phyloP scores from a whole-genome alignment of 2,329 filamentous ascomycete species.

The Aspergillus persii region DNA sequence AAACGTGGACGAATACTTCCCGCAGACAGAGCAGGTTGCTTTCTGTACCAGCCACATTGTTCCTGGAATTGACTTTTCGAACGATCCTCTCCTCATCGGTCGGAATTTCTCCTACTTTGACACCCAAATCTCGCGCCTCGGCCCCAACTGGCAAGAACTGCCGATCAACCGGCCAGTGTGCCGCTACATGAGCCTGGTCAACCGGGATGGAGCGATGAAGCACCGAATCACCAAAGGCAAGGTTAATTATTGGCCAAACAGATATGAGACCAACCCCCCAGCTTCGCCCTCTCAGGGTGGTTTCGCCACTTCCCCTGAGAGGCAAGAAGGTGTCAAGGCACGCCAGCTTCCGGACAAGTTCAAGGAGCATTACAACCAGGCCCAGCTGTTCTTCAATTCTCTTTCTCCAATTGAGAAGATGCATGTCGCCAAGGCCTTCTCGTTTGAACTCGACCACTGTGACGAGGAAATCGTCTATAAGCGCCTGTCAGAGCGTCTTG shows the following conservation, averaged over 20 bases:
- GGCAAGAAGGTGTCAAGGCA: slow-evolving; percentile 67
- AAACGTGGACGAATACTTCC: slow-evolving; percentile 78
- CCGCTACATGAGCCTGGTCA: slow-evolving; percentile 72
- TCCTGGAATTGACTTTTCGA: slow-evolving; percentile 72
- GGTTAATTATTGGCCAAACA: slow-evolving; percentile 79
- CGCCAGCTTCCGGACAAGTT: slow-evolving; percentile 50
- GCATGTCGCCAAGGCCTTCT: slow-evolving; percentile 37
- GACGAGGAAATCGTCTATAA: slow-evolving; percentile 77
- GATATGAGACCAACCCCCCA: slow-evolving; percentile 62
- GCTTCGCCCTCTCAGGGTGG: slow-evolving; percentile 61
- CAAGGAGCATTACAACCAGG: slow-evolving; percentile 39
- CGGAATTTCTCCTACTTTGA: slow-evolving; percentile 63
- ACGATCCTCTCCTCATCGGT: slow-evolving; percentile 72
- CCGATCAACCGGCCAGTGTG: slow-evolving; percentile 75
- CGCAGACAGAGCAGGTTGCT: slow-evolving; percentile 77
- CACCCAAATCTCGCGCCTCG: slow-evolving; percentile 63
- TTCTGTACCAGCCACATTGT: slow-evolving; percentile 81
- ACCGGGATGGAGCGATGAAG: slow-evolving; percentile 70
- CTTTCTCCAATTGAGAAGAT: slow-evolving; percentile 35
- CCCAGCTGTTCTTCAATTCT: slow-evolving; percentile 38
- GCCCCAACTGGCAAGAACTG: slow-evolving; percentile 72
- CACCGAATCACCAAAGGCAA: slow-evolving; percentile 72
- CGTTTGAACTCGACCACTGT: slow-evolving; percentile 51
- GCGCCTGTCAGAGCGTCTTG: slow-evolving; percentile 65
- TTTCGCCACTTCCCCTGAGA: slow-evolving; percentile 66